Percentiles rank a stretch among this genome's conserved stretches.
Evolutionary conservation across 2,329 filamentous ascomycete genomes (phyloP).

Genomic region (Didymella pinodella): DNA sequence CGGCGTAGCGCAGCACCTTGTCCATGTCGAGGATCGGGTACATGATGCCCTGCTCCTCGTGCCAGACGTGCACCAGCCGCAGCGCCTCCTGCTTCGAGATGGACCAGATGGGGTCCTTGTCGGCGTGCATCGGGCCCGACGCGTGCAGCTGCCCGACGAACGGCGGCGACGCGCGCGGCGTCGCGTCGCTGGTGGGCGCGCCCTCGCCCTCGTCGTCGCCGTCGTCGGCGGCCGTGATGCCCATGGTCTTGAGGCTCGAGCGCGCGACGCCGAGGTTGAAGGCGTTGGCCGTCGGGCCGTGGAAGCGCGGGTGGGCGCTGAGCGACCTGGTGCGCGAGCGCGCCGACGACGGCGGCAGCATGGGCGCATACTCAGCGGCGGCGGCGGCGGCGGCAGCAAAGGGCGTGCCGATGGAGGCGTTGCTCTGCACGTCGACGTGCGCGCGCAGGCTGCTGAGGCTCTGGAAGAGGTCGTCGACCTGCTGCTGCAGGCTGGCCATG

Average conservation of each 20-base stretch:
- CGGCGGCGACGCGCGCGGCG: constrained; percentile 58
- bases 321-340: constrained; percentile 50
- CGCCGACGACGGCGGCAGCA: constrained; percentile 44
- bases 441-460: constrained; percentile 73
- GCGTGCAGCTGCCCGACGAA: constrained; percentile 24
- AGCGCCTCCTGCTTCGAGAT: constrained; percentile 81
- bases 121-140: constrained; percentile 50
- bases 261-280: constrained; percentile 89
- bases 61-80: constrained; percentile 78
- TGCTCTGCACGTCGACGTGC: constrained; percentile 51
- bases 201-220: constrained; percentile 70
- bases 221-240: constrained; percentile 73
- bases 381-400: constrained; percentile 24
- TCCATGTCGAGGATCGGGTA: constrained; percentile 85
- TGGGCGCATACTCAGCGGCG: constrained; percentile 46
- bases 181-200: constrained; percentile 65
- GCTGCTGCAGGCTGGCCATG: constrained; percentile 78
- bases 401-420: constrained; percentile 41
- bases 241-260: constrained; percentile 87
- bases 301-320: constrained; percentile 70
- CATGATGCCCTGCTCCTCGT: constrained; percentile 92
- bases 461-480: constrained; percentile 79
- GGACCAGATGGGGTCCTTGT: constrained; percentile 80
- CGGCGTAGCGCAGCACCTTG: constrained; percentile 73
- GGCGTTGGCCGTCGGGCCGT: constrained; percentile 83